A percentile compares a stretch with the other conserved stretches of the same genome.
Evolutionary conservation across 2,329 filamentous ascomycete genomes (phyloP).

Genomic region (Hypoxylon sp.): DNA sequence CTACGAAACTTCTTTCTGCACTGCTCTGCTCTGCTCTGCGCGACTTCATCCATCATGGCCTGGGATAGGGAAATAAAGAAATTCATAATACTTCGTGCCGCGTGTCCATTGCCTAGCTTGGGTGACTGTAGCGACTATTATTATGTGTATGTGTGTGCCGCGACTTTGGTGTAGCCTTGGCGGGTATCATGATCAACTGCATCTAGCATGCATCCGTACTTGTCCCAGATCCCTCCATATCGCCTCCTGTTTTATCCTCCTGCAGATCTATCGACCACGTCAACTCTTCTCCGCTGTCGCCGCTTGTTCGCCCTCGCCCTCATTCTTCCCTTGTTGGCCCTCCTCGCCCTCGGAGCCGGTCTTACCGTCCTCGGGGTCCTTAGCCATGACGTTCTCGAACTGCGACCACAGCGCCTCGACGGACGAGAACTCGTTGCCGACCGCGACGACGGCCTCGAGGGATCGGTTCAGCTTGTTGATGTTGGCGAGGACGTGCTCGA

Average conservation of each 20-base stretch:
- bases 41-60: conserved; percentile 46
- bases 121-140: conserved; percentile 2
- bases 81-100: conserved; percentile 44
- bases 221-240: not conserved
- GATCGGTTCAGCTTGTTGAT: conserved; percentile 96
- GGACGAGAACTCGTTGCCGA: conserved; percentile 97
- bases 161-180: conserved; percentile 18
- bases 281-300: conserved; percentile 13
- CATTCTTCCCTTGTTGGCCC: conserved; percentile 44
- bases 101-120: conserved; percentile 2
- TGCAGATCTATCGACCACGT: conserved; percentile 12
- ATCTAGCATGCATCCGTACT: conserved; percentile 3
- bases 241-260: conserved; percentile 7
- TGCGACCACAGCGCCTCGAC: conserved; percentile 98
- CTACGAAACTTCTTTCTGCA: conserved; percentile 38
- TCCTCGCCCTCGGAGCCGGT: conserved; percentile 42
- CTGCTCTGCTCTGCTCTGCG: conserved; percentile 24
- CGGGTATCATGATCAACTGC: conserved; percentile 42
- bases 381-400: conserved; percentile 96
- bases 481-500: conserved; percentile 94
- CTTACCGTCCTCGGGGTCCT: conserved; percentile 62
- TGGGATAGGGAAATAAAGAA: conserved; percentile 54
- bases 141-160: conserved; percentile 25
- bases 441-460: conserved; percentile 89
- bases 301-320: conserved; percentile 42